Conservation (phyloP, 352 stramenopile species). For the Phytopythium delawarense region DNA sequence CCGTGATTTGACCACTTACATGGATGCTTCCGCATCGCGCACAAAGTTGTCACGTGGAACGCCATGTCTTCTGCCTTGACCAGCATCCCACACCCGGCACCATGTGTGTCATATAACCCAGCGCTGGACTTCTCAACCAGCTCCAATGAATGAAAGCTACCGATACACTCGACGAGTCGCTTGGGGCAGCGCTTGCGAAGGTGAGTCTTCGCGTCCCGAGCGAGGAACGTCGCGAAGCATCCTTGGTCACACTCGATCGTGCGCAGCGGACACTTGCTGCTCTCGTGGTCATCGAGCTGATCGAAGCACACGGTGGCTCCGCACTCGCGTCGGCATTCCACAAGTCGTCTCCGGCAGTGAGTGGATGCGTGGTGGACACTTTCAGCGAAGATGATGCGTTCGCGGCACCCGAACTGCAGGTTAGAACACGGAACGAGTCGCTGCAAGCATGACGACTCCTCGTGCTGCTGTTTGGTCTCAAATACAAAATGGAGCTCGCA, state of each 20-base stretch:
- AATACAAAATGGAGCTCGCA: slow-evolving; percentile 34
- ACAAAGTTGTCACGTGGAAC: slow-evolving; percentile 56
- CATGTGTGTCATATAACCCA: slow-evolving; percentile 3
- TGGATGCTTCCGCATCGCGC: slow-evolving; percentile 30
- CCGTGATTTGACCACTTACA: slow-evolving; percentile 56
- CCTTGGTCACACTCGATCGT: slow-evolving; percentile 36
- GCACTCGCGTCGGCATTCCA: slow-evolving; percentile 51
- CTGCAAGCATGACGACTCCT: slow-evolving; percentile 23
- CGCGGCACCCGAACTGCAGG: slow-evolving; percentile 45
- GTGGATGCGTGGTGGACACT: slow-evolving; percentile 28
- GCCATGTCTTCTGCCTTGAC: slow-evolving; percentile 52
- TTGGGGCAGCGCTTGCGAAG: slow-evolving; percentile 45
- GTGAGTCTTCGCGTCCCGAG: slow-evolving; percentile 36
- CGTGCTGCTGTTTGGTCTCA: slow-evolving; percentile 30
- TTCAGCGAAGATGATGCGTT: slow-evolving; percentile 31
- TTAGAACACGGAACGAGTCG: slow-evolving; percentile 49
- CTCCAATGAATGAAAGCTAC: background rate
- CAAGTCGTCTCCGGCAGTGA: slow-evolving; percentile 56
- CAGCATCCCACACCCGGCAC: slow-evolving; percentile 34
- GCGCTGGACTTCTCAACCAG: background rate
- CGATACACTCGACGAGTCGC: slow-evolving; percentile 37
- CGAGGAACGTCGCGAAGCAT: slow-evolving; percentile 35
- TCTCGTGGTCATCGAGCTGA: slow-evolving; percentile 46
- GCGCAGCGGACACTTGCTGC: slow-evolving; percentile 35
- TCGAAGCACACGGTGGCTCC: slow-evolving; percentile 36